Conservation (phyloP, 495 filamentous ascomycete genomes). For the Copromyces sp. region DNA sequence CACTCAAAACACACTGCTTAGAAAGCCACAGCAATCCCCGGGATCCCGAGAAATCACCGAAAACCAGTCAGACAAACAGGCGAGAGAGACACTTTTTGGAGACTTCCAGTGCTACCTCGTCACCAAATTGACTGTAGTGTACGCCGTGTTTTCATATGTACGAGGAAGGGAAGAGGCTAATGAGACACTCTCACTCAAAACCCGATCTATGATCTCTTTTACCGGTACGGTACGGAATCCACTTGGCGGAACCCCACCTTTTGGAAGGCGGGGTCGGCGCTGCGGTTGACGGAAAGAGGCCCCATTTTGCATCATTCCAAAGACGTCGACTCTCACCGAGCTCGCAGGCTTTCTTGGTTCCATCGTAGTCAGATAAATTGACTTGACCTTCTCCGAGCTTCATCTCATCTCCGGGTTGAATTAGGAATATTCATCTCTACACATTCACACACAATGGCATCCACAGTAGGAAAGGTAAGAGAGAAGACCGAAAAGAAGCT, state of each 20-base stretch:
- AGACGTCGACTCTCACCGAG: background rate
- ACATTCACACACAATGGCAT: slow-evolving; percentile 27
- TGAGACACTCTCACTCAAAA: background rate
- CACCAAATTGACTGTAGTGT: background rate
- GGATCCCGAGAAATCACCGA: slow-evolving; percentile 28
- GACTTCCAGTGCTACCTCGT: slow-evolving; percentile 5
- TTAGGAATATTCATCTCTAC: background rate
- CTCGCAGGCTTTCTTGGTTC: background rate
- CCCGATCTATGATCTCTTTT: background rate
- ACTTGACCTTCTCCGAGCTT: background rate
- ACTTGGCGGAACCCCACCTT: slow-evolving; percentile 13
- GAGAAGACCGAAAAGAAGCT: slow-evolving; percentile 1
- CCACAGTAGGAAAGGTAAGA: slow-evolving; percentile 40
- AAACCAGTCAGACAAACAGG: slow-evolving; percentile 7
- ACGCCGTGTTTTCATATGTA: background rate
- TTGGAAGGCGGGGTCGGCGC: slow-evolving; percentile 7
- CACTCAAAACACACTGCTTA: background rate
- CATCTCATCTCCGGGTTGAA: background rate
- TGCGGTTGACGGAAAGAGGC: background rate
- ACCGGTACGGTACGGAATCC: background rate
- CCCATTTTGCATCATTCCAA: slow-evolving; percentile 1
- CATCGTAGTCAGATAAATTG: background rate
- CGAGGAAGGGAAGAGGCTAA: background rate
- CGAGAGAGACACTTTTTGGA: background rate
- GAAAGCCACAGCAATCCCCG: background rate